Evolutionary conservation across 345 rosid species (phyloP), one percentile per base, ranked within the genome.

Genomic region (Geranium brycei): DNA sequence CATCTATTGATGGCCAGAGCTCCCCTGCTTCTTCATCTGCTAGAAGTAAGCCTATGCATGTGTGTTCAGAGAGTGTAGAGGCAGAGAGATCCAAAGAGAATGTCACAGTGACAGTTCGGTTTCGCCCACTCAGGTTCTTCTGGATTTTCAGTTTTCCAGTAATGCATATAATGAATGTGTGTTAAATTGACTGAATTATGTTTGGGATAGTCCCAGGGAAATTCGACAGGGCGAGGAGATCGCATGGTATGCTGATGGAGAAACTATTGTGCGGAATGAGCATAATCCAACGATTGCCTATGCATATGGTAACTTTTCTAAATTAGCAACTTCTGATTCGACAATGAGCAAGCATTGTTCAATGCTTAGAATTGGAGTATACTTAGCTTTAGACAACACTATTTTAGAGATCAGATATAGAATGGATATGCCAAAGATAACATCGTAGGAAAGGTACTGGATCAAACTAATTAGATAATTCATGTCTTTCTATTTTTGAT

Each of bases 191-290:
- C 35, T 64, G 38, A 8, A 65, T 74, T 16, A 73, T 62, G 31
- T 53, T 63, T 74, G 72, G 63, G 31, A 62, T 69, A 93, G 97
- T 78, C 97, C 95, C 16, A 82, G 96, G 77, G 99, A 95, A 81
- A 90, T 91, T 74, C 91, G 97, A 55, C 92, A 76, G 68, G 96
- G 99, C 4, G 99, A 95, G 80, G 99, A 91, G 85, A 85, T 95
- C 78, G 92, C 97, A 17, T 95, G 97, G 99, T 91, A 95, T 63
- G 97, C 97, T 0, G 99, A 95, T 69, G 99, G 99, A 62, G 97
- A 95, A 80, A 95, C 97, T 47, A 79, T 91, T 51, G 81, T 95
- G 60, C 80, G 97, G 58, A 90, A 79, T 57, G 99, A 95, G 75
- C 87, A 90, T 75, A 84, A 88, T 76, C 87, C 89, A 10, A 76